Conservation (phyloP, 1,284 basidiomycete species). For the Ceratobasidium sp. region DNA sequence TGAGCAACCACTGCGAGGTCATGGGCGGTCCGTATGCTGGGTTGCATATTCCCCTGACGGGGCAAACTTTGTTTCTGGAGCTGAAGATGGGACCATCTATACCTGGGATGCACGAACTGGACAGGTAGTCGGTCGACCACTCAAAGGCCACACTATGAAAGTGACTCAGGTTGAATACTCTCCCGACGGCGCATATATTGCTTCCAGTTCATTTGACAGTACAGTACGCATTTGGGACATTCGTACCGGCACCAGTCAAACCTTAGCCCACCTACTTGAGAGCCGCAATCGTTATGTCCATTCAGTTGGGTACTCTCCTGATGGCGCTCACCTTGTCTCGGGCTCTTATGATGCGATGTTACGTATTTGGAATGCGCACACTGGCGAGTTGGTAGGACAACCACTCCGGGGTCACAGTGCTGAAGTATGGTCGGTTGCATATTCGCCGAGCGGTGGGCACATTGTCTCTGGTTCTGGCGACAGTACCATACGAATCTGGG, state of each 20-base stretch:
- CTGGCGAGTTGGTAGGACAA: background rate
- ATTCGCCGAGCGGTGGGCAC: background rate
- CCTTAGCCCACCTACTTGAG: background rate
- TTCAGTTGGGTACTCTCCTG: conserved; percentile 8
- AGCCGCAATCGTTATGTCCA: background rate
- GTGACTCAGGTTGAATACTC: background rate
- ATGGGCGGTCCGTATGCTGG: background rate
- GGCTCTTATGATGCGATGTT: conserved; percentile 18
- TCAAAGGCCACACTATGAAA: background rate
- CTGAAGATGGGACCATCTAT: background rate
- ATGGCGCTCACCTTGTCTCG: background rate
- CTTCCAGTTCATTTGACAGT: background rate
- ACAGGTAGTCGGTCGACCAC: background rate
- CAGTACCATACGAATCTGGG: background rate
- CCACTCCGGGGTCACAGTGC: conserved; percentile 2
- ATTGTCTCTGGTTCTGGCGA: background rate
- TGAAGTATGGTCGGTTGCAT: background rate
- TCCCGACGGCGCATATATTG: background rate
- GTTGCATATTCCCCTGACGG: background rate
- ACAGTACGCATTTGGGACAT: conserved; percentile 56
- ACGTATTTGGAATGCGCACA: conserved; percentile 31
- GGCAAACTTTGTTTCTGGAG: background rate
- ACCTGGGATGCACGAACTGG: background rate
- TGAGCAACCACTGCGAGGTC: background rate
- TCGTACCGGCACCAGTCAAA: conserved; percentile 47